These are phyloP conservation scores for Rostrohypoxylon terebratum DNA, from an alignment of 495 filamentous ascomycete genomes.

Conservation along the genomic window DNA sequence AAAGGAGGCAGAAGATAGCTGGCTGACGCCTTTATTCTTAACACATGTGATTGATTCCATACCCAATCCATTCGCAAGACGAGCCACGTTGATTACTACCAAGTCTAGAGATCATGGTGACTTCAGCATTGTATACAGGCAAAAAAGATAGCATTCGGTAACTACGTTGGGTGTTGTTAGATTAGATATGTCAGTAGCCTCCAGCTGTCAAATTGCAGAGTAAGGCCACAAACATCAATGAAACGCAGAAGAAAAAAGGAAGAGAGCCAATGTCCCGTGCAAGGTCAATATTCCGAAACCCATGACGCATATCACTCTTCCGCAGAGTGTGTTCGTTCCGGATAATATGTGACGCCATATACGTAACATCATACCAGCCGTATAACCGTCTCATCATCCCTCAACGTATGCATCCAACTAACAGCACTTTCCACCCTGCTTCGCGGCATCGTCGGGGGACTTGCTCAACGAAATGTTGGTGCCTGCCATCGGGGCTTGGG, in stretches of 20 bases:
- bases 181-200: constrained; percentile 48
- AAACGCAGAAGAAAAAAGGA: constrained; percentile 46
- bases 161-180: constrained; percentile 44
- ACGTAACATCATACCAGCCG: constrained; percentile 56
- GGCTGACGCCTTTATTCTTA: constrained; percentile 7
- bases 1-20: neutral
- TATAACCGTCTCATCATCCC: constrained; percentile 53
- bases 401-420: constrained; percentile 59
- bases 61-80: neutral
- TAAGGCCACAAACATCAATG: constrained; percentile 35
- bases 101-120: constrained; percentile 2
- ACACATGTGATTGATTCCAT: neutral
- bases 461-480: constrained; percentile 86
- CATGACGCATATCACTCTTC: constrained; percentile 50
- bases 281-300: constrained; percentile 50
- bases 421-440: constrained; percentile 89
- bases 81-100: constrained; percentile 25
- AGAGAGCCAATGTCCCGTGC: constrained; percentile 51
- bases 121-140: constrained; percentile 9
- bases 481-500: constrained; percentile 78
- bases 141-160: constrained; percentile 41
- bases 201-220: constrained; percentile 46
- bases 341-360: constrained; percentile 61
- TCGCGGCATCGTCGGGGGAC: constrained; percentile 75
- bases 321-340: constrained; percentile 38